Evolutionary conservation across 148 eudicot genomes (phyloP).

Genomic region (Agrostemma githago): DNA sequence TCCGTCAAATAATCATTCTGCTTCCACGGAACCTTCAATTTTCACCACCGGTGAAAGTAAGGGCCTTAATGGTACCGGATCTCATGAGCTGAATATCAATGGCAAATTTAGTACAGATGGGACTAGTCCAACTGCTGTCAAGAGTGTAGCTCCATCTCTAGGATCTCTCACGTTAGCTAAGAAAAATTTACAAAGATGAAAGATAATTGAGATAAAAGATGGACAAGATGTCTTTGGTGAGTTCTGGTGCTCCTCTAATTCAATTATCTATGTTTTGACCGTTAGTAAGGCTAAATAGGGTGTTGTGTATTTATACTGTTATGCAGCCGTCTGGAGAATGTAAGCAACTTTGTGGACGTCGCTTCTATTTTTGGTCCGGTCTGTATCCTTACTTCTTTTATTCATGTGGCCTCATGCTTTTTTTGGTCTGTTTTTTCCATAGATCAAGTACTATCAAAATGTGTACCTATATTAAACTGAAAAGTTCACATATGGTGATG

Average conservation of each 20-base stretch:
- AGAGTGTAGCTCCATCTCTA: constrained; percentile 66
- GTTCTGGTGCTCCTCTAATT: constrained; percentile 22
- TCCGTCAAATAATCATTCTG: constrained; percentile 40
- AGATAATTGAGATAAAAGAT: constrained; percentile 67
- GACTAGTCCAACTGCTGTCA: constrained; percentile 62
- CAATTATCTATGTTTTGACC: background rate
- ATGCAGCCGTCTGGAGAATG: constrained; percentile 69
- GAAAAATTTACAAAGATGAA: constrained; percentile 69
- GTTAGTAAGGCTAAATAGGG: background rate
- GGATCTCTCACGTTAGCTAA: constrained; percentile 86
- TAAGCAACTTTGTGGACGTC: constrained; percentile 68
- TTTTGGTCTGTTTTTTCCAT: background rate
- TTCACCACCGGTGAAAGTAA: constrained; percentile 95
- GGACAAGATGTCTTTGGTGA: constrained; percentile 65
- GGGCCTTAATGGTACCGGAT: constrained; percentile 95
- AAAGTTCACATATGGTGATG: background rate
- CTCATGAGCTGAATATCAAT: constrained; percentile 99
- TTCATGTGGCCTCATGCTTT: background rate
- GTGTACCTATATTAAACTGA: background rate
- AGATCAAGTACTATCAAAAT: background rate
- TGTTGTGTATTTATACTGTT: constrained; percentile 38
- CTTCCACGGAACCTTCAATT: constrained; percentile 91
- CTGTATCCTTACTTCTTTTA: constrained; percentile 20
- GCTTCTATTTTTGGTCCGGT: constrained; percentile 72
- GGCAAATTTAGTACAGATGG: constrained; percentile 99